Base-by-base conservation (phyloP, 176 grass and related monocot genomes). In the Musa troglodytarum region DNA sequence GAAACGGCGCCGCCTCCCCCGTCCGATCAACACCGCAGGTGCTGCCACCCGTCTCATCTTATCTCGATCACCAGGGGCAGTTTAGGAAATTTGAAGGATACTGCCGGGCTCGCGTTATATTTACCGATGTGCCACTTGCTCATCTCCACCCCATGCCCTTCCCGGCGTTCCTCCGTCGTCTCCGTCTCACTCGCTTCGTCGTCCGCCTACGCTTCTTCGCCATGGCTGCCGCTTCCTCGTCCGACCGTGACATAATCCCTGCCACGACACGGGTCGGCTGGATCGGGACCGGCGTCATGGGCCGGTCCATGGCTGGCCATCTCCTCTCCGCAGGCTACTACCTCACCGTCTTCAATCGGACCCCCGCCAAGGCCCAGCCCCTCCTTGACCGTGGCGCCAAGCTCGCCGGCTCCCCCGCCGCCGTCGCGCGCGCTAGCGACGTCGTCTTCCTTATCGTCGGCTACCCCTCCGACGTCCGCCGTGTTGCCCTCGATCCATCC, bases 381-480 rank as follows among this genome's bases (percentile, higher is more conserved):
- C 83, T 96, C 51, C 61, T 96, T 6, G 82, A 86, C 65, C 77
- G 61, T 6, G 90, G 90, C 10, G 90, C 90, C 74, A 26, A 14
- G 66, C 68, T 89, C 68, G 85, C 71, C 2, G 66, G 82, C 2
- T 88, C 81, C 74, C 89, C 89, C 10, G 81, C 79, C 15, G 82
- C 68, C 21, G 88, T 84, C 10, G 95, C 90, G 0, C 73, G 80
- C 43, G 80, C 65, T 7, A 89, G 84, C n/a, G 95, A 99, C 19
- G 90, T 94, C 72, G 92, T 99, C 78, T 99, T 99, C 68, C 88
- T 99, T 84, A 99, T 99, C 85, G 95, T 99, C 56, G 95, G 95
- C 13, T 94, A 94, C 66, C 89, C 93, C 55, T 88, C 89, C 2
- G 89, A 96, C 49, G 89, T 96, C 77, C 93, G 89, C 76, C 54